Evolutionary conservation across 345 rosid genomes (phyloP), one percentile per base, ranked within the genome.

Genomic region (Stellera chamaejasme): DNA sequence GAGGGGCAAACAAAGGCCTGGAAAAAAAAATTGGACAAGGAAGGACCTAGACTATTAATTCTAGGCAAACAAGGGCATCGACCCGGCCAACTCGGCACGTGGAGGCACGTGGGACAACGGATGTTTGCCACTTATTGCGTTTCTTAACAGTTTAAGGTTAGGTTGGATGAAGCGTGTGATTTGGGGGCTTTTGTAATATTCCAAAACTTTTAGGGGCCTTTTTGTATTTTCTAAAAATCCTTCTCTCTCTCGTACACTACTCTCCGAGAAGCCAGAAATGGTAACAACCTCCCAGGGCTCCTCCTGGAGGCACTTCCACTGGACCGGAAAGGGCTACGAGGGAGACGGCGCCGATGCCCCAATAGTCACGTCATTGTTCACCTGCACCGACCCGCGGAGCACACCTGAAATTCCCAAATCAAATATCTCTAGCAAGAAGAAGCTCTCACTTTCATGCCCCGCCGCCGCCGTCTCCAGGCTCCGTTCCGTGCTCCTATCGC

Each of bases 281-380:
- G 82, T 78, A 13, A 80, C 61, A 64, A 57, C 65, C 56, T 68
- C 85, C 19, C 81, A 78, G 44, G n/a, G 81, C 52, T 45, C 79
- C 56, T 80, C 86, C 71, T 84, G 82, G 79, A 73, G 90, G 62
- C 85, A 84, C 80, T 87, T 81, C 77, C 94, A 83, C 64, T 85
- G 90, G 94, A 78, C 94, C 44, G 78, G 79, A 52, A 90, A 84
- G 76, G 85, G 82, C 58, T 85, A 78, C 60, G 72, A 77, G 27
- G 83, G 80, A 27, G 81, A 82, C 13, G 77, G 73, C 71, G 86
- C 80, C 46, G 65, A 66, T 45, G 64, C 52, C 41, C 59, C 68
- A 69, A 69, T 63, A 68, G 52, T 74, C 16, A 80, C 69, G 52
- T 50, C n/a, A n/a, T n/a, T n/a, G n/a, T n/a, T n/a, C n/a, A n/a